A percentile compares a stretch with the other conserved stretches of the same genome.
Evolutionary conservation across 2,329 filamentous ascomycete genomes (phyloP).

Genomic region (Albophoma yamanashiensis): DNA sequence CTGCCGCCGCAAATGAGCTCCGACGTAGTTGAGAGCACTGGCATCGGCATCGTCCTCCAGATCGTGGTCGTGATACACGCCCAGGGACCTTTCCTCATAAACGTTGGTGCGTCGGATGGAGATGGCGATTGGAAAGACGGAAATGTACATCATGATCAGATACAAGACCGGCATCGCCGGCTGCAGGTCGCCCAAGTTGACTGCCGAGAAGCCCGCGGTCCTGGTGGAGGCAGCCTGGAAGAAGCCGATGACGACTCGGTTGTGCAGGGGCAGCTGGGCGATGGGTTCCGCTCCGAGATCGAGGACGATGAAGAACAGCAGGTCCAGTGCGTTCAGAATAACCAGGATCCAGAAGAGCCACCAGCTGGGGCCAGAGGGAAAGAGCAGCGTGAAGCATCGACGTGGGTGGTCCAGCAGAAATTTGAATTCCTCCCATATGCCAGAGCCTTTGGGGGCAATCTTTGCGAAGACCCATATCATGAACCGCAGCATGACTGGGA

Average conservation of each 20-base stretch:
- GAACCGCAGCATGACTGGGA: conserved; percentile 88
- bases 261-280: conserved; percentile 55
- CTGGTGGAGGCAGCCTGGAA: conserved; percentile 86
- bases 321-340: conserved; percentile 69
- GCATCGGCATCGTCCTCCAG: conserved; percentile 39
- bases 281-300: conserved; percentile 70
- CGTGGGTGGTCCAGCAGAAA: conserved; percentile 92
- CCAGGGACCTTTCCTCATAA: conserved; percentile 83
- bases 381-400: conserved; percentile 90
- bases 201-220: conserved; percentile 79
- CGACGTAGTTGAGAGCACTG: conserved; percentile 69
- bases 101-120: conserved; percentile 90
- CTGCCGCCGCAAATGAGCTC: conserved; percentile 82
- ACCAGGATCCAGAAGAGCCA: conserved; percentile 87
- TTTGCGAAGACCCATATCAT: conserved; percentile 77
- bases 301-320: conserved; percentile 85
- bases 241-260: conserved; percentile 72
- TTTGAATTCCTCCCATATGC: conserved; percentile 77
- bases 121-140: conserved; percentile 92
- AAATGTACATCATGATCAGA: conserved; percentile 99
- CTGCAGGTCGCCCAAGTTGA: conserved; percentile 69
- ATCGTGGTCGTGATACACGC: conserved; percentile 49
- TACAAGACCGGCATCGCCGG: conserved; percentile 91
- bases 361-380: conserved; percentile 86
- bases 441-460: conserved; percentile 51